A percentile compares a stretch with the other conserved stretches of the same genome.
Evolutionary conservation across 1,284 basidiomycete species (phyloP).

Genomic region (Volvariella surrecta): DNA sequence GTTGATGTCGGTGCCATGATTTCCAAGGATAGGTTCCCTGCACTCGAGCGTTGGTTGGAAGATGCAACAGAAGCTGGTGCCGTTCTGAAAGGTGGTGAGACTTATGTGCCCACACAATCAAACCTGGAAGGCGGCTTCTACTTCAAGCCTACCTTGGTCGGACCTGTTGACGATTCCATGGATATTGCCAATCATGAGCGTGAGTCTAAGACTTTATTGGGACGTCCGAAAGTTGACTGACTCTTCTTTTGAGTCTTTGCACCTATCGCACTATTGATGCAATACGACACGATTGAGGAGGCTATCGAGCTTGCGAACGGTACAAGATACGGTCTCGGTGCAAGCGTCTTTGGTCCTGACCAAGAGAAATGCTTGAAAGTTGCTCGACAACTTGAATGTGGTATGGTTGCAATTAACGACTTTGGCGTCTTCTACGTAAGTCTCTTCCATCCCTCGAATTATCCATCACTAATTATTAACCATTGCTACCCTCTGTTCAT

Average conservation of each 20-base stretch:
- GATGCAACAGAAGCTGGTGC: slow-evolving; percentile 73
- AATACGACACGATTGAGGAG: slow-evolving; percentile 74
- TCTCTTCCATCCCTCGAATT: slow-evolving; percentile 9
- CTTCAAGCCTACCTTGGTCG: slow-evolving; percentile 85
- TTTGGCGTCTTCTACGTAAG: slow-evolving; percentile 89
- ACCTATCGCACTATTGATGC: slow-evolving; percentile 79
- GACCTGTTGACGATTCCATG: slow-evolving; percentile 69
- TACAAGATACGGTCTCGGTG: slow-evolving; percentile 88
- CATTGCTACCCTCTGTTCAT: slow-evolving; percentile 2
- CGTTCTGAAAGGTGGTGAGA: slow-evolving; percentile 59
- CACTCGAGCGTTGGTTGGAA: slow-evolving; percentile 63
- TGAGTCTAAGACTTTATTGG: too few relatives aligned
- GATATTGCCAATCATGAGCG: slow-evolving; percentile 75
- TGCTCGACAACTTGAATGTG: slow-evolving; percentile 76
- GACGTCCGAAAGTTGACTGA: slow-evolving; percentile 9
- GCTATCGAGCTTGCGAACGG: slow-evolving; percentile 83
- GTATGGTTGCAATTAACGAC: slow-evolving; percentile 97
- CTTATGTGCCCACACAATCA: slow-evolving; percentile 44
- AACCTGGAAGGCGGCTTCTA: slow-evolving; percentile 67
- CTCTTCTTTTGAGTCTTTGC: slow-evolving; percentile 62
- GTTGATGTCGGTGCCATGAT: slow-evolving; percentile 85
- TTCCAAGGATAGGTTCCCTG: slow-evolving; percentile 55
- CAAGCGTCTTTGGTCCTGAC: slow-evolving; percentile 88
- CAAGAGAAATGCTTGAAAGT: slow-evolving; percentile 70
- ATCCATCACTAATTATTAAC: slow-evolving; percentile 4